A percentile compares a stretch with the other conserved stretches of the same genome.
Conservation (phyloP, 2,329 filamentous ascomycete species). For the Trichophyton simii region DNA sequence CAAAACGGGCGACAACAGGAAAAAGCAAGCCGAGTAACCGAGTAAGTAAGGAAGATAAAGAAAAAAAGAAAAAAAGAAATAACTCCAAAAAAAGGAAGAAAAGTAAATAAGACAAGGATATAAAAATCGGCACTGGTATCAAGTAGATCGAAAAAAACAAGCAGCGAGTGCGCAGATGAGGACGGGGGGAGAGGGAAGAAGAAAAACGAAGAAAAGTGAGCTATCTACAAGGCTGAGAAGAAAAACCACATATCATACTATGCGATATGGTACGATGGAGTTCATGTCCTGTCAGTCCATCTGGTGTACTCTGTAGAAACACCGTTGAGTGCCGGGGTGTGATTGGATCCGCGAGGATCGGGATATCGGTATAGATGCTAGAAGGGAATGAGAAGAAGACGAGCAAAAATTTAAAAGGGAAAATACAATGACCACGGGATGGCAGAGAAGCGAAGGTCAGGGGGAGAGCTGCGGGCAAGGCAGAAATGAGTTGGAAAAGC, state of each 20-base stretch:
- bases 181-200: not conserved
- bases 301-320: not conserved
- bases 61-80: not conserved
- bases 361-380: not conserved
- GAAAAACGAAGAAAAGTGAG: conserved; percentile 5
- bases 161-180: not conserved
- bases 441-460: not conserved
- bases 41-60: conserved; percentile 4
- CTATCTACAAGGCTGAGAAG: not conserved
- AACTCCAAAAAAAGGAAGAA: not conserved
- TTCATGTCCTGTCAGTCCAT: conserved; percentile 1
- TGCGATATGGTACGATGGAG: not conserved
- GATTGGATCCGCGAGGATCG: not conserved
- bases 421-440: not conserved
- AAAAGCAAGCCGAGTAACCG: conserved; percentile 13
- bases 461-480: not conserved
- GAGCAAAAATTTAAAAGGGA: not conserved
- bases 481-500: not conserved
- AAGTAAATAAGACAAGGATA: not conserved
- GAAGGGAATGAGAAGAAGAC: not conserved
- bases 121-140: not conserved
- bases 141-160: not conserved
- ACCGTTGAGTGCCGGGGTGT: not conserved
- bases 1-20: conserved; percentile 10
- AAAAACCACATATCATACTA: not conserved